Evolutionary conservation across 257 asterid genomes (phyloP).

Genomic region (Scutellaria minor): DNA sequence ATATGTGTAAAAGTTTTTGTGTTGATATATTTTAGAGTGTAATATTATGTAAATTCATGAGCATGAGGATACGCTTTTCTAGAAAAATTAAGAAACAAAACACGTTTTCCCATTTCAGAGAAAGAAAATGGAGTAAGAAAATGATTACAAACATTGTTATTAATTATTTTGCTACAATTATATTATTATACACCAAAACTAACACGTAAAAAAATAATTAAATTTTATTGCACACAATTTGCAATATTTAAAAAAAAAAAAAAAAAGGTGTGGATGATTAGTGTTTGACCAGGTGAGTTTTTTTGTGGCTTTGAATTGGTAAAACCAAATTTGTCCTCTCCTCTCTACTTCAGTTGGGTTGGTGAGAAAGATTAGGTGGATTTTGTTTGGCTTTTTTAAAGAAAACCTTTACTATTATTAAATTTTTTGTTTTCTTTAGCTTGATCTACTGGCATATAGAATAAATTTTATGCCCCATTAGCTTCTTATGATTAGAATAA

Average conservation of each 20-base stretch:
- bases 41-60: too few species aligned
- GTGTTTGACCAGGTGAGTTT: conserved; percentile 31
- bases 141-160: too few species aligned
- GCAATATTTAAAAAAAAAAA: neutral
- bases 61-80: too few species aligned
- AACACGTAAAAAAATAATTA: too few species aligned
- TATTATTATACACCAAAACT: too few species aligned
- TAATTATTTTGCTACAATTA: too few species aligned
- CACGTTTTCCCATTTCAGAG: too few species aligned
- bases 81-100: too few species aligned
- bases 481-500: neutral
- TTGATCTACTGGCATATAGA: neutral
- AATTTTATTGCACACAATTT: neutral
- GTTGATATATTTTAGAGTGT: too few species aligned
- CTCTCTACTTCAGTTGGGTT: conserved; percentile 26
- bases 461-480: neutral
- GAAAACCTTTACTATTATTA: neutral
- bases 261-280: conserved; percentile 25
- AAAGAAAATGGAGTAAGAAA: too few species aligned
- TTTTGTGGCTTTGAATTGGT: conserved; percentile 27
- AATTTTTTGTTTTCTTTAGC: neutral
- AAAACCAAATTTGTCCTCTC: conserved; percentile 1
- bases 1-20: too few species aligned
- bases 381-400: neutral
- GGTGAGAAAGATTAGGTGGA: conserved; percentile 27